Percentiles rank a stretch among this genome's conserved stretches.
Evolutionary conservation across 176 grass and related monocot species (phyloP).

Genomic region (Juncus effusus): DNA sequence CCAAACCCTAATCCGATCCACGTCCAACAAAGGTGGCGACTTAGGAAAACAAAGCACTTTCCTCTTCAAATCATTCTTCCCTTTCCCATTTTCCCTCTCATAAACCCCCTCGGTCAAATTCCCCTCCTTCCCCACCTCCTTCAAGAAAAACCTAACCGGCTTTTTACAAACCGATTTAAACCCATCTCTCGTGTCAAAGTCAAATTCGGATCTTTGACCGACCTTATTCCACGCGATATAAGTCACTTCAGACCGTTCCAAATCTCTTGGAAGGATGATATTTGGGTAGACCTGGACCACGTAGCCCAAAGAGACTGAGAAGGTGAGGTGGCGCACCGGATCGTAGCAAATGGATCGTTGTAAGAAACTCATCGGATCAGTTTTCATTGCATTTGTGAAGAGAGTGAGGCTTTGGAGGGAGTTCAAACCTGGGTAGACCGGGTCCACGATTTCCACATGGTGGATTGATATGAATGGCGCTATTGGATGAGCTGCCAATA

Average conservation of each 20-base stretch:
- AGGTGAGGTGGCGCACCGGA: constrained; percentile 52
- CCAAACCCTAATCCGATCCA: constrained; percentile 70
- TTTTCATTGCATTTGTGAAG: constrained; percentile 90
- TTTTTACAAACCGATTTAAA: constrained; percentile 88
- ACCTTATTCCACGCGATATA: constrained; percentile 75
- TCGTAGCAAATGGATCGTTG: constrained; percentile 84
- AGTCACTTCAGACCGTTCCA: constrained; percentile 76
- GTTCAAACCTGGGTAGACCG: constrained; percentile 71
- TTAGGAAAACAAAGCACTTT: constrained; percentile 84
- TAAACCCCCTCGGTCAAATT: constrained; percentile 68
- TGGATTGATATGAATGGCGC: constrained; percentile 89
- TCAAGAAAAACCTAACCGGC: constrained; percentile 79
- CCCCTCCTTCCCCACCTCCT: constrained; percentile 63
- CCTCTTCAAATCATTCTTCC: constrained; percentile 70
- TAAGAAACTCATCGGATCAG: constrained; percentile 71
- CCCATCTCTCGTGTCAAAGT: constrained; percentile 88
- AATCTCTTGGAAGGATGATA: constrained; percentile 64
- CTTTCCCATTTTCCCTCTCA: constrained; percentile 39
- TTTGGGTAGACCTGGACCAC: constrained; percentile 88
- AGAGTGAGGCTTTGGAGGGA: constrained; percentile 82
- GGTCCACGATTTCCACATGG: constrained; percentile 81
- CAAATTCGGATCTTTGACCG: constrained; percentile 64
- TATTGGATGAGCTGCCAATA: constrained; percentile 89
- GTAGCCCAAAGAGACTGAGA: constrained; percentile 76
- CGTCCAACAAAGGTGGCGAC: constrained; percentile 61